A percentile compares a stretch with the other conserved stretches of the same genome.
Conservation (phyloP, 2,329 filamentous ascomycete genomes). For the Xylariaceae sp. region DNA sequence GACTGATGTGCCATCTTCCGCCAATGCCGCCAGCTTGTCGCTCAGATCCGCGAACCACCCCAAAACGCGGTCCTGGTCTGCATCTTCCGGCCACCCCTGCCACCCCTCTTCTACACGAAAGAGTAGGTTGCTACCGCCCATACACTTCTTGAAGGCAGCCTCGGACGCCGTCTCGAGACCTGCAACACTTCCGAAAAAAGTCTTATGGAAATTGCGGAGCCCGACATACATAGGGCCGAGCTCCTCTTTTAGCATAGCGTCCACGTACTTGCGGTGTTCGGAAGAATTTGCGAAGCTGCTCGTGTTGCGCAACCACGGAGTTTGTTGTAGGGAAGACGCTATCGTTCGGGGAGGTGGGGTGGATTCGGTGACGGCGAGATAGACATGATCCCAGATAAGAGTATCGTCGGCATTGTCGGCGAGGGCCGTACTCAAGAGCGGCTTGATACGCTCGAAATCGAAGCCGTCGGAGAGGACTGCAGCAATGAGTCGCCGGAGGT, state of each 20-base stretch:
- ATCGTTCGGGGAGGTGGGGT: constrained; percentile 30
- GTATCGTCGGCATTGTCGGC: constrained; percentile 23
- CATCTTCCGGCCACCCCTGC: constrained; percentile 32
- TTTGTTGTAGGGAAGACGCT: constrained; percentile 26
- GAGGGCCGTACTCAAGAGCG: constrained; percentile 31
- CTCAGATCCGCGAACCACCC: constrained; percentile 31
- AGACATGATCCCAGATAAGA: constrained; percentile 36
- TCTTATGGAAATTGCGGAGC: constrained; percentile 31
- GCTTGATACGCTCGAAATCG: constrained; percentile 27
- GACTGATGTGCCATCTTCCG: constrained; percentile 19
- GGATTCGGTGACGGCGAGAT: constrained; percentile 33
- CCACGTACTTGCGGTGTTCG: constrained; percentile 31
- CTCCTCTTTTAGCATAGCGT: constrained; percentile 33
- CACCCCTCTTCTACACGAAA: constrained; percentile 28
- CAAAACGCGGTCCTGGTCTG: constrained; percentile 35
- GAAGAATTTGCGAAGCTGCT: constrained; percentile 37
- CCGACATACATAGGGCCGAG: constrained; percentile 34
- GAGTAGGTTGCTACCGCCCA: constrained; percentile 24
- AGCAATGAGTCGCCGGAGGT: constrained; percentile 23
- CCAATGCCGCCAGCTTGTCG: constrained; percentile 28
- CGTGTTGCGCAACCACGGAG: constrained; percentile 28
- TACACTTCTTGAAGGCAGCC: constrained; percentile 34
- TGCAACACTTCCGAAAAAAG: constrained; percentile 31
- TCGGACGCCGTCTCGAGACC: constrained; percentile 31
- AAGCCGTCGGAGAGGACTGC: constrained; percentile 15